Percentiles rank a stretch among this genome's conserved stretches.
These are phyloP conservation scores for Daldinia decipiens DNA, from an alignment of 495 filamentous ascomycete species.

Conservation along the genomic window DNA sequence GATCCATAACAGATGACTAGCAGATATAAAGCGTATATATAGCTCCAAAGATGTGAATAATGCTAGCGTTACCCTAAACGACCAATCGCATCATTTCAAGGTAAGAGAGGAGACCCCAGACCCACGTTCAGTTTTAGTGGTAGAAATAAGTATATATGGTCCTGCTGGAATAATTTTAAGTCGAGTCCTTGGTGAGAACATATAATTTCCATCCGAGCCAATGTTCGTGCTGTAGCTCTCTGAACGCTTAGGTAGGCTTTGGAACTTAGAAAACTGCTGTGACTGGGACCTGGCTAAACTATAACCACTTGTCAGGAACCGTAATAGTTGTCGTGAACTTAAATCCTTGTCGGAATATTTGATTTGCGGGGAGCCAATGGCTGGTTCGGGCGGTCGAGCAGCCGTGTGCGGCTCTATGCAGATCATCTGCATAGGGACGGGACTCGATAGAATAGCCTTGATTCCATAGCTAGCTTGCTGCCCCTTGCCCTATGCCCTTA, in stretches of 20 bases:
- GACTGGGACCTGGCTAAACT: constrained; percentile 14
- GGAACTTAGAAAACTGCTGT: constrained; percentile 19
- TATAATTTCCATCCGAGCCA: neutral
- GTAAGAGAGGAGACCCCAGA: constrained; percentile 12
- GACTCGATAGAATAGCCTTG: constrained; percentile 14
- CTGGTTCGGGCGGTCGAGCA: neutral
- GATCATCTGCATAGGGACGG: constrained; percentile 24
- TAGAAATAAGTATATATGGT: neutral
- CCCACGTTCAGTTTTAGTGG: constrained; percentile 9
- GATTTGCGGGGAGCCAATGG: constrained; percentile 27
- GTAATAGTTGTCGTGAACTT: constrained; percentile 18
- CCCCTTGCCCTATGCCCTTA: constrained; percentile 5
- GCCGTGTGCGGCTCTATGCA: constrained; percentile 20
- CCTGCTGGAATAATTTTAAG: neutral
- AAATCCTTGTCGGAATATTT: constrained; percentile 17
- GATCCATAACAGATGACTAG: constrained; percentile 1
- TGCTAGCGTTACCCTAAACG: constrained; percentile 27
- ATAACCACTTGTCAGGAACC: constrained; percentile 21
- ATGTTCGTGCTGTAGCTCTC: neutral
- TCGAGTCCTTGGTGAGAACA: neutral
- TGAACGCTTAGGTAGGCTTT: neutral
- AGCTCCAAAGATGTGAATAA: constrained; percentile 33
- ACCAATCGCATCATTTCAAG: constrained; percentile 23
- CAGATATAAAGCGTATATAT: constrained; percentile 2
- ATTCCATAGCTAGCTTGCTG: constrained; percentile 9